Evolutionary conservation across 208 protist genomes (phyloP).

Genomic region (Acanthamoeba lenticulata): DNA sequence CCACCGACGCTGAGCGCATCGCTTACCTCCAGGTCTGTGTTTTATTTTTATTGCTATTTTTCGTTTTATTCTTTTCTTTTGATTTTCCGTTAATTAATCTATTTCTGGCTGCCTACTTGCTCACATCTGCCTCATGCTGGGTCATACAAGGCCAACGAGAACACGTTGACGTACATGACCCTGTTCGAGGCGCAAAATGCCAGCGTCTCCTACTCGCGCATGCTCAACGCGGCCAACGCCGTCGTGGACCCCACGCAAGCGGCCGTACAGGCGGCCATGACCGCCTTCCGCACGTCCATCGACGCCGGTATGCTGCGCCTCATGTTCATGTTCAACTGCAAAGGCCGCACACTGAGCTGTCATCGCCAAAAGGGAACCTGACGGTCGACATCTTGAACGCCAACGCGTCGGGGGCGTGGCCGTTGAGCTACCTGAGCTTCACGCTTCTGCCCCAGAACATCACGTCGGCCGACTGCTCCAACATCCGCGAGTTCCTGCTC

Average conservation of each 20-base stretch:
- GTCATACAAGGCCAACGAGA: neutral
- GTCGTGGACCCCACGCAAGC: neutral
- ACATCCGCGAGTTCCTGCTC: neutral
- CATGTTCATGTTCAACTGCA: no score
- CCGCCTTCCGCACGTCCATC: neutral
- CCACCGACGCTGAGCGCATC: neutral
- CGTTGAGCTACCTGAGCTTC: neutral
- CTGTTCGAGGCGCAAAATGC: neutral
- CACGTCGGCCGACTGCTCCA: conserved; percentile 7
- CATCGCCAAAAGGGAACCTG: neutral
- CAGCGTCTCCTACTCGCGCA: neutral
- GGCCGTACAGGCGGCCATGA: neutral
- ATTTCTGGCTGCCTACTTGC: no score
- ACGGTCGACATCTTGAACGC: conserved; percentile 9
- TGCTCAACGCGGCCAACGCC: neutral
- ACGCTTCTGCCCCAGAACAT: neutral
- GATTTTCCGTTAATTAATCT: neutral
- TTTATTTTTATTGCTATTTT: no score
- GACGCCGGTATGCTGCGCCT: neutral
- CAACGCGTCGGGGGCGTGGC: neutral
- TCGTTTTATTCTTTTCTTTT: no score
- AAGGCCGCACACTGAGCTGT: no score
- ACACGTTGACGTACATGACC: neutral
- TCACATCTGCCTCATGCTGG: neutral
- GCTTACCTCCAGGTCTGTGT: neutral